Base-by-base conservation (phyloP, 2,329 filamentous ascomycete genomes). In the Gyromitra esculenta region DNA sequence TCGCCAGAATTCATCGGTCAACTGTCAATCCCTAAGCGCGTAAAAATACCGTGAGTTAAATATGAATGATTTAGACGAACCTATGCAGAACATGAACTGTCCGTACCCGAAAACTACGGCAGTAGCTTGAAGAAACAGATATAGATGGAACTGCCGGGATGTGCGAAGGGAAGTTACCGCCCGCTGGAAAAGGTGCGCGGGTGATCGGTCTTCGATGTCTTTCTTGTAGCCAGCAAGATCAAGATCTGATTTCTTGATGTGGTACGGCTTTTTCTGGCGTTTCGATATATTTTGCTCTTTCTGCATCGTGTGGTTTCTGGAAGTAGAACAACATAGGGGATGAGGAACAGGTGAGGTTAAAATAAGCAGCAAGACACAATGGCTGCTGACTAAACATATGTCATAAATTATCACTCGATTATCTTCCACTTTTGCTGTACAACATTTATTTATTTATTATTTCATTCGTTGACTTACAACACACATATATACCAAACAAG, bases 191-290 rank as follows among this genome's bases (percentile, higher is more conserved):
- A 82, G 78, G 13, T 82, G 69, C 4, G 71, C 71, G 11, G 80
- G 79, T 31, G 80, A 81, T 70, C 80, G 77, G 60, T 82, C 81
- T 56, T 80, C 76, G 18, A 82, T 79, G 52, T 82, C 81, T 54
- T 81, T 81, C 63, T 80, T 81, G 77, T 82, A 82, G 68, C 80
- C 81, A 74, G 81, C 81, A 13, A 82, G 80, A 60, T 81, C 79
- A 48, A 82, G 79, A 71, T 82, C 81, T 52, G 79, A 78, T 68
- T 80, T 81, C 72, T 80, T 81, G 66, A 82, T 80, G 73, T 82
- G 79, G 60, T 80, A 82, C 15, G 82, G 82, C 68, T 82, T 82
- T 75, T 82, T 82, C 65, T 66, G 68, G 37, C 76, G 77, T 70
- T 80, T 81, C 41, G 74, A 70, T 75, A 79, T 78, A 31, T 69